Evolutionary conservation across 1,284 basidiomycete species (phyloP).

Genomic region (Meira miltonrushii): DNA sequence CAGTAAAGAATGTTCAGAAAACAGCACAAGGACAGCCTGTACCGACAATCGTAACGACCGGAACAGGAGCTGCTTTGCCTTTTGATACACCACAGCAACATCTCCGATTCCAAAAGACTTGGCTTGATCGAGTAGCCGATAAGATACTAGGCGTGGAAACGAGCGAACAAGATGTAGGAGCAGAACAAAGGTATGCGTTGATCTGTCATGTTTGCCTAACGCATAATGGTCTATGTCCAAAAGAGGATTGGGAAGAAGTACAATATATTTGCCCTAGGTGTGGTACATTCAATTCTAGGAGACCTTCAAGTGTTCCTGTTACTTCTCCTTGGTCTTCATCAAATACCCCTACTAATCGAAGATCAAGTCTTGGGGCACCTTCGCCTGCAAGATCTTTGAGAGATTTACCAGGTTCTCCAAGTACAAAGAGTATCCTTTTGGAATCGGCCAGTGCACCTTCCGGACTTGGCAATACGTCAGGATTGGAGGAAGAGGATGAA

Average conservation of each 20-base stretch:
- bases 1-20: too few relatives aligned
- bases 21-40: too few relatives aligned
- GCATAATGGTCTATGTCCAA: slow-evolving; percentile 89
- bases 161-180: slow-evolving; percentile 33
- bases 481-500: not conserved
- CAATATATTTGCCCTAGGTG: slow-evolving; percentile 74
- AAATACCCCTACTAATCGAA: not conserved
- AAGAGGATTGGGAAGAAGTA: slow-evolving; percentile 79
- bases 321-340: slow-evolving; percentile 31
- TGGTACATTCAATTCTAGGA: slow-evolving; percentile 63
- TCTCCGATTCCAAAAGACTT: slow-evolving; percentile 22
- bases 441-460: not conserved
- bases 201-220: slow-evolving; percentile 88
- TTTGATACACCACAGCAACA: slow-evolving; percentile 6
- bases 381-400: not conserved
- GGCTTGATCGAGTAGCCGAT: slow-evolving; percentile 54
- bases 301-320: slow-evolving; percentile 45
- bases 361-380: not conserved
- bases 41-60: slow-evolving; percentile 17
- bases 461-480: not conserved
- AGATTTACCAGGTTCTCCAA: not conserved
- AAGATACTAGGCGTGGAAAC: slow-evolving; percentile 54
- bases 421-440: too few relatives aligned
- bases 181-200: slow-evolving; percentile 67
- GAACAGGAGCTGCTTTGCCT: not conserved